Evolutionary conservation across 2,329 filamentous ascomycete species (phyloP).

Genomic region (Cladosporium sp.): DNA sequence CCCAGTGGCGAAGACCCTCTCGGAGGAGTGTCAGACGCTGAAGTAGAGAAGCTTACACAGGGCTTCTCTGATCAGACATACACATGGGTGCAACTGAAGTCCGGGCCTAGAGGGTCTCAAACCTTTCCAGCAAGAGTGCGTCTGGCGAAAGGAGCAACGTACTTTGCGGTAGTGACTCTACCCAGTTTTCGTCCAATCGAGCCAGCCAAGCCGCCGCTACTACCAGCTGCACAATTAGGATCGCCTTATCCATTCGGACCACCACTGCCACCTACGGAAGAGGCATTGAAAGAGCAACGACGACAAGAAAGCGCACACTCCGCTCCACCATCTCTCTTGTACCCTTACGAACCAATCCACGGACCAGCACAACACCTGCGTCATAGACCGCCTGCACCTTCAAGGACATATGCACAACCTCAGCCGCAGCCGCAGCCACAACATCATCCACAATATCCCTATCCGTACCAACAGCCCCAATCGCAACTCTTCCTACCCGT

Average conservation of each 20-base stretch:
- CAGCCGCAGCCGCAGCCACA: slow-evolving; percentile 16
- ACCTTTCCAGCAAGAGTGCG: slow-evolving; percentile 32
- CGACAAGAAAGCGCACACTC: slow-evolving; percentile 19
- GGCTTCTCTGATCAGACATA: slow-evolving; percentile 40
- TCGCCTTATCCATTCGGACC: slow-evolving; percentile 12
- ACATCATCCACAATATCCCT: not conserved
- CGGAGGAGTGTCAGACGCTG: slow-evolving; percentile 36
- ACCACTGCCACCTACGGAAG: slow-evolving; percentile 9
- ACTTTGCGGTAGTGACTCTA: slow-evolving; percentile 42
- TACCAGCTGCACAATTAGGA: not conserved
- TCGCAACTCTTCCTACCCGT: not conserved
- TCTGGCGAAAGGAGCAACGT: slow-evolving; percentile 41
- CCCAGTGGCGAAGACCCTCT: slow-evolving; percentile 41
- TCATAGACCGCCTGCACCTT: slow-evolving; percentile 10
- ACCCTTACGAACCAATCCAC: slow-evolving; percentile 13
- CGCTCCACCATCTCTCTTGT: slow-evolving; percentile 19
- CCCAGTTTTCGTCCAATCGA: slow-evolving; percentile 29
- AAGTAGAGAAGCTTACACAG: slow-evolving; percentile 42
- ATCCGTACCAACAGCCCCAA: not conserved
- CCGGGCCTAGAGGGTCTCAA: slow-evolving; percentile 30
- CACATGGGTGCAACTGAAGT: slow-evolving; percentile 35
- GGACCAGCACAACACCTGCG: slow-evolving; percentile 15
- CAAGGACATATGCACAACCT: slow-evolving; percentile 13
- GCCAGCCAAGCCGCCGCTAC: slow-evolving; percentile 8
- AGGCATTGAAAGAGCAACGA: slow-evolving; percentile 12